Conservation (phyloP, 768 basidiomycete genomes). For the Phylloporus sp. region DNA sequence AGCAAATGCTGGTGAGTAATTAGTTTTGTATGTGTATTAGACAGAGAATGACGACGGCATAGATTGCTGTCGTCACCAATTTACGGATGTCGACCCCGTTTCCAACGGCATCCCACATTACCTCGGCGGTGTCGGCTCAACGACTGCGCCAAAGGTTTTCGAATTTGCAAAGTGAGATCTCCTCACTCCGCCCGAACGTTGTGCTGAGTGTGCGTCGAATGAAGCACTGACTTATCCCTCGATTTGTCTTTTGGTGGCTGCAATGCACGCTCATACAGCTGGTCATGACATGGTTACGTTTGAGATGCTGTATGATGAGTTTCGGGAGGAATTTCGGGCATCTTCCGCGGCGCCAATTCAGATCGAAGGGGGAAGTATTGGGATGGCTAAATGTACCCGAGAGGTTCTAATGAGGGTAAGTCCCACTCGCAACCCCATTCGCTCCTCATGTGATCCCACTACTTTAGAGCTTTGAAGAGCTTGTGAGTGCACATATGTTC, state of each 20-base stretch:
- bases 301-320: conserved; percentile 82
- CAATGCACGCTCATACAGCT: conserved; percentile 67
- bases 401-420: conserved; percentile 65
- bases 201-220: not conserved
- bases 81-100: conserved; percentile 52
- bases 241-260: conserved; percentile 82
- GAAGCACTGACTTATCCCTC: conserved; percentile 74
- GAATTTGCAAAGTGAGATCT: conserved; percentile 48
- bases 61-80: conserved; percentile 45
- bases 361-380: conserved; percentile 68
- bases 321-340: conserved; percentile 69
- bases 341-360: conserved; percentile 74
- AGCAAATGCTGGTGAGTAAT: conserved; percentile 55
- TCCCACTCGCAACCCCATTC: conserved; percentile 8
- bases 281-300: conserved; percentile 85
- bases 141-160: conserved; percentile 53
- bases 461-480: conserved; percentile 70
- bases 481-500: conserved; percentile 58
- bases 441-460: conserved; percentile 1
- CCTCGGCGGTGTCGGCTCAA: conserved; percentile 44
- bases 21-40: not conserved
- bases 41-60: conserved; percentile 7
- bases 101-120: conserved; percentile 45
- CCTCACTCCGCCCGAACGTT: not conserved
- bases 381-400: conserved; percentile 65